These are phyloP conservation scores for Letharia columbiana DNA, from an alignment of 495 filamentous ascomycete species.

Conservation along the genomic window DNA sequence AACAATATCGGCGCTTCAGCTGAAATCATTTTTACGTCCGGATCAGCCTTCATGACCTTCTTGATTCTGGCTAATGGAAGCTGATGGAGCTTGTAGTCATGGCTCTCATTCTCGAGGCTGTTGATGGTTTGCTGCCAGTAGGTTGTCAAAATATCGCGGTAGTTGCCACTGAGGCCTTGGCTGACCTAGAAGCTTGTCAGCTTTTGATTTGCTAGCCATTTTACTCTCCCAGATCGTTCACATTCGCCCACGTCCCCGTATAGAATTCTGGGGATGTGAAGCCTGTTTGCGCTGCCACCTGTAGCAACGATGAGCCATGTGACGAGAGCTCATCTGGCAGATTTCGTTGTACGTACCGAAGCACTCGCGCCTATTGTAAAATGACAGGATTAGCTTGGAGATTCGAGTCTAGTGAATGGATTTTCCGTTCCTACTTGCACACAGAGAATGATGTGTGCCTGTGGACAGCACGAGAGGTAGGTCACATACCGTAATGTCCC, in stretches of 20 bases:
- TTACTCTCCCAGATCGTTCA: slow-evolving; percentile 31
- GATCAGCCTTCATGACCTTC: slow-evolving; percentile 99
- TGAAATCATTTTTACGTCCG: slow-evolving; percentile 99
- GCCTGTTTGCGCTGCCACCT: slow-evolving; percentile 31
- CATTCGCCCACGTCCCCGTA: slow-evolving; percentile 91
- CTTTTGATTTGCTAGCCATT: slow-evolving; percentile 1
- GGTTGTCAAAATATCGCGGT: slow-evolving; percentile 92
- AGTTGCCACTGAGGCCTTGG: slow-evolving; percentile 85
- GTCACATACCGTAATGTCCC: slow-evolving; percentile 76
- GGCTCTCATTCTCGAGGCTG: slow-evolving; percentile 85
- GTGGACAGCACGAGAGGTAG: slow-evolving; percentile 1
- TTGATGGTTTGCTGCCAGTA: slow-evolving; percentile 99
- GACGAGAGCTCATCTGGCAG: slow-evolving; percentile 50
- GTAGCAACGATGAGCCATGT: slow-evolving; percentile 40
- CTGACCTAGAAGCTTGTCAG: slow-evolving; percentile 55
- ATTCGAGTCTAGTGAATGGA: not conserved
- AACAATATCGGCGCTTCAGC: slow-evolving; percentile 97
- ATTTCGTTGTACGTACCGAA: slow-evolving; percentile 48
- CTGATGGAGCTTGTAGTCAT: slow-evolving; percentile 97
- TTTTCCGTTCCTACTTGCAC: not conserved
- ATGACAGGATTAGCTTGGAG: slow-evolving; percentile 22
- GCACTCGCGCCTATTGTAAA: slow-evolving; percentile 64
- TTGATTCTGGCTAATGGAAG: slow-evolving; percentile 94
- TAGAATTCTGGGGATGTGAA: slow-evolving; percentile 70
- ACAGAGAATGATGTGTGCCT: not conserved